These are phyloP conservation scores for Telfairia occidentalis DNA, from an alignment of 331 rosid genomes.

Conservation along the genomic window DNA sequence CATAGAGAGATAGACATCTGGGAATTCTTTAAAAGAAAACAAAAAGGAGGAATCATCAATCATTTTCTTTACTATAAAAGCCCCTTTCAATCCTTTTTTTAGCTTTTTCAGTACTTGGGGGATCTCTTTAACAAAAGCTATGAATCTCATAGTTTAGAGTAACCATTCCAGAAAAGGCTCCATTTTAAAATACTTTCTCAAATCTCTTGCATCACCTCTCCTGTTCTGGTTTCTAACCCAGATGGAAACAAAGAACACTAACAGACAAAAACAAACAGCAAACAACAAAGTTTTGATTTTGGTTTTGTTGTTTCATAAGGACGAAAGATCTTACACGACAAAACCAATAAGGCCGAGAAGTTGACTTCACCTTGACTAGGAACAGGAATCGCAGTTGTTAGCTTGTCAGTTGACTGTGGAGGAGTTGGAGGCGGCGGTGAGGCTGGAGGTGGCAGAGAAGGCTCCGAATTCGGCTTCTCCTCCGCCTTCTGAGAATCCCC, in stretches of 20 bases:
- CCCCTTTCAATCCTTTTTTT: background rate
- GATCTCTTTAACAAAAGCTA: background rate
- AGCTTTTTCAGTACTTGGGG: background rate
- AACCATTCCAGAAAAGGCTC: slow-evolving; percentile 26
- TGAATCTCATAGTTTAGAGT: slow-evolving; percentile 20
- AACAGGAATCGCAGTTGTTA: slow-evolving; percentile 33
- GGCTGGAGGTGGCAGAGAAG: slow-evolving; percentile 11
- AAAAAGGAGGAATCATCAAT: background rate
- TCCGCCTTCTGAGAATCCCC: background rate
- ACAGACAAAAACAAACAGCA: slow-evolving; percentile 53
- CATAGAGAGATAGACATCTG: slow-evolving; percentile 27
- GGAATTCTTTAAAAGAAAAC: background rate
- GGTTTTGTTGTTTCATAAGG: background rate
- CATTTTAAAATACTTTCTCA: slow-evolving; percentile 6
- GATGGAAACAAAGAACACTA: slow-evolving; percentile 38
- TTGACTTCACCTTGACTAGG: slow-evolving; percentile 47
- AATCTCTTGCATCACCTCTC: background rate
- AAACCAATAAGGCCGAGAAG: slow-evolving; percentile 21
- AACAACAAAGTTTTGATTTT: slow-evolving; percentile 8
- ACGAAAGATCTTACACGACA: slow-evolving; percentile 39
- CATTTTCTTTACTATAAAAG: slow-evolving; percentile 1
- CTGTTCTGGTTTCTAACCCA: slow-evolving; percentile 13
- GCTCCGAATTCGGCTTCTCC: slow-evolving; percentile 11
- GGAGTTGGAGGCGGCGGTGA: slow-evolving; percentile 18
- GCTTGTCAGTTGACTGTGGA: slow-evolving; percentile 31